Conservation (phyloP, 805 yeast species). For the Cyberlindnera subsufficiens region DNA sequence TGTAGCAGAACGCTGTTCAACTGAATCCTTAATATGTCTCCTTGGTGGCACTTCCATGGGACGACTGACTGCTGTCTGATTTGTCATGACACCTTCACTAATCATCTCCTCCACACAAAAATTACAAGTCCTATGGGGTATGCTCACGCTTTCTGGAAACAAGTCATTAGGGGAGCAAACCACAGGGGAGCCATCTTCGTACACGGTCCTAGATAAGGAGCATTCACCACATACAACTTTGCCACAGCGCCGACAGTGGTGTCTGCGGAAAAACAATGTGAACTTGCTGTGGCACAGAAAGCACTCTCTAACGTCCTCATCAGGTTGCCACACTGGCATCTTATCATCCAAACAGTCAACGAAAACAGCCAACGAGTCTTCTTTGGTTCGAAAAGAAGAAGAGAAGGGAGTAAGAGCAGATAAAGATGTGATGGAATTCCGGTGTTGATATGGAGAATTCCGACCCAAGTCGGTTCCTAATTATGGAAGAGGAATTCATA, state of each 20-base stretch:
- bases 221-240: conserved; percentile 70
- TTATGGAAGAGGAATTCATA: no score
- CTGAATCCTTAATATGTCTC: conserved; percentile 6
- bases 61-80: not conserved
- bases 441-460: no score
- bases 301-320: conserved; percentile 47
- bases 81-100: not conserved
- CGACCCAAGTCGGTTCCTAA: no score
- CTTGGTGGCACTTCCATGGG: conserved; percentile 8
- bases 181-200: conserved; percentile 54
- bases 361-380: no score
- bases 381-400: no score
- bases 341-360: no score
- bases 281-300: conserved; percentile 47
- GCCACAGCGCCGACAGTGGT: conserved; percentile 83
- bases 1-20: not conserved
- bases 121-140: conserved; percentile 70
- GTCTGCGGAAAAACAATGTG: conserved; percentile 63
- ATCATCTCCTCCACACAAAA: conserved; percentile 59
- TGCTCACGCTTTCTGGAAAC: conserved; percentile 41
- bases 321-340: conserved; percentile 65
- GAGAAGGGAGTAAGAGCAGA: no score
- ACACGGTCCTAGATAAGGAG: conserved; percentile 45
- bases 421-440: no score
- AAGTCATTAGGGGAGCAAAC: conserved; percentile 47